Base-by-base conservation (phyloP, 163 green algal species). In the Scenedesmus sp. region DNA sequence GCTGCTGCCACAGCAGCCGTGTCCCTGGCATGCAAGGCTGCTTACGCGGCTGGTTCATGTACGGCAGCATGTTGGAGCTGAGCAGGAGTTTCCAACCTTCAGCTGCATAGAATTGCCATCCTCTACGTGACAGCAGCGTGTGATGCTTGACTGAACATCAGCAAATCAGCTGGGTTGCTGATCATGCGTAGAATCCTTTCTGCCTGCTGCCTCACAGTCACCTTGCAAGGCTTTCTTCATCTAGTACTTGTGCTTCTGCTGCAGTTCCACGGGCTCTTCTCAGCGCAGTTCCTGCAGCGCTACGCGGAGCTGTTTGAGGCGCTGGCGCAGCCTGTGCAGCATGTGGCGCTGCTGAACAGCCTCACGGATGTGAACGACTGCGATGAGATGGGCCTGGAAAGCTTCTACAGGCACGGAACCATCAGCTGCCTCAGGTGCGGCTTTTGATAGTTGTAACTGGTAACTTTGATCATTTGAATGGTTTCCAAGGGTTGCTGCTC, bases 221-320 rank as follows among this genome's bases (percentile, higher is more conserved):
- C 74, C 74, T 13, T 73, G 16, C 62, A 73, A 18, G 15, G 16
- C 16, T 76, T 3, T 18, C 3, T 76, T 16, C 66, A 3, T 34
- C 26, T 70, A 15, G 2, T 5, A 20, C 9, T 46, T 46, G 10
- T 15, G 62, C 18, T 34, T 76, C 0, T n/a, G 55, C 10, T 79
- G 85, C 55, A 89, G 73, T 93, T 93, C 34, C 83, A 93, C n/a
- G 46, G n/a, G 4, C 26, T 73, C 8, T 90, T 93, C 70, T 82
- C 34, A 20, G 64, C 57, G 16, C 84, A 91, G 84, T 93, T 74
- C 15, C 74, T 90, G 81, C n/a, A 82, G 54, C 88, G 88, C 46
- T 92, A 87, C 57, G 64, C 88, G 34, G 46, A 86, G 16, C 66
- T 92, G 62, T 88, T 92, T 74, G 62, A 92, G 81, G 88, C 88